phyloP scores from a whole-genome alignment of 148 eudicot genomes.

The Spergularia marina region DNA sequence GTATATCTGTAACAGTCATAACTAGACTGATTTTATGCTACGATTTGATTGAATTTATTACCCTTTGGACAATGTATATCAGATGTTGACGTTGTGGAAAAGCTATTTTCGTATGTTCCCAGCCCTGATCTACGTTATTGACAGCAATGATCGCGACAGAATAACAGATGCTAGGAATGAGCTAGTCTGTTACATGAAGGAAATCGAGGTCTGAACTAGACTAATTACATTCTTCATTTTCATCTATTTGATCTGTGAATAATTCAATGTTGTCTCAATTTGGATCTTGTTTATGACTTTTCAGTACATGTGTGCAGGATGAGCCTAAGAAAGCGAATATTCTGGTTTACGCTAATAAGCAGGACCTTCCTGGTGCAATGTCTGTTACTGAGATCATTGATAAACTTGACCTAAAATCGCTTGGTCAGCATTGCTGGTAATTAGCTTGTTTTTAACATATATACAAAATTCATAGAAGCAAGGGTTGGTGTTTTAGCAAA shows the following conservation, averaged over 20 bases:
- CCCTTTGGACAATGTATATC: slow-evolving; percentile 1
- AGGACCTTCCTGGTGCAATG: slow-evolving; percentile 65
- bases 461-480: too few relatives aligned
- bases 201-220: slow-evolving; percentile 15
- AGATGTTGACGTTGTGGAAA: slow-evolving; percentile 55
- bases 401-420: slow-evolving; percentile 48
- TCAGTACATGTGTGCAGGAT: not conserved
- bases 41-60: not conserved
- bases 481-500: too few relatives aligned
- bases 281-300: not conserved
- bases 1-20: too few relatives aligned
- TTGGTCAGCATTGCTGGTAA: slow-evolving; percentile 38
- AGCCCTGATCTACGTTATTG: slow-evolving; percentile 19
- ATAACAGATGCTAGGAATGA: slow-evolving; percentile 10
- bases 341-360: slow-evolving; percentile 61
- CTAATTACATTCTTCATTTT: too few relatives aligned
- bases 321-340: slow-evolving; percentile 13
- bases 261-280: too few relatives aligned
- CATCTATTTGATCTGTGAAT: too few relatives aligned
- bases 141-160: slow-evolving; percentile 17
- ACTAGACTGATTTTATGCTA: too few relatives aligned
- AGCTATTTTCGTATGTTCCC: not conserved
- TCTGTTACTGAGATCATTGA: slow-evolving; percentile 46
- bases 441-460: not conserved
- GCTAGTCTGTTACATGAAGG: slow-evolving; percentile 9